Evolutionary conservation across 1,284 basidiomycete genomes (phyloP).

Genomic region (Trichosporon faecale): DNA sequence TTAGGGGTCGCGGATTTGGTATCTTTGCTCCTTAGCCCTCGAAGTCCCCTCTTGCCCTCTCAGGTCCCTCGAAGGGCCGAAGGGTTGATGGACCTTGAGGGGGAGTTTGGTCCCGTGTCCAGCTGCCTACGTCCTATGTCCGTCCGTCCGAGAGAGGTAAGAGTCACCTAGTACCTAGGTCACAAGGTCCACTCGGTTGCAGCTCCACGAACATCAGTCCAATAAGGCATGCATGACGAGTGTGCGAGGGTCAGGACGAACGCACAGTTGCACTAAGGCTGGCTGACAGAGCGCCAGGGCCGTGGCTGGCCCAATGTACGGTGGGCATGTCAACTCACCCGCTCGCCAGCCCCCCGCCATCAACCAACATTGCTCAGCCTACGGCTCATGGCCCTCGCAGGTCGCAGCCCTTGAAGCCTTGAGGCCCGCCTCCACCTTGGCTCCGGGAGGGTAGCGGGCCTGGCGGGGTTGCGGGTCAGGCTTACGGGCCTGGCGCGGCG

Average conservation of each 20-base stretch:
- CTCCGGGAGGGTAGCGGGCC: background rate
- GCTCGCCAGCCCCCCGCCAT: background rate
- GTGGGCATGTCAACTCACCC: background rate
- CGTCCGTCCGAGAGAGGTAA: slow-evolving; percentile 6
- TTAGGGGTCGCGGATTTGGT: slow-evolving; percentile 3
- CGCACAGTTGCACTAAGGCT: background rate
- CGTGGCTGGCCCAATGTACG: background rate
- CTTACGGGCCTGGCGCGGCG: background rate
- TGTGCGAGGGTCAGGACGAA: background rate
- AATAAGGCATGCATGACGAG: background rate
- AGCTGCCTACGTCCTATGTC: background rate
- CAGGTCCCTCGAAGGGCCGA: background rate
- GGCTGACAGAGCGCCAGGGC: background rate
- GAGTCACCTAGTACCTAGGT: background rate
- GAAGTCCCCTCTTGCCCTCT: background rate
- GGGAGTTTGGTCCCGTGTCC: background rate
- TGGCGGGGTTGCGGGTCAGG: background rate
- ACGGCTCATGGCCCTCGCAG: background rate
- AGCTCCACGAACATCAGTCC: too few relatives aligned
- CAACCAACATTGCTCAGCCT: background rate
- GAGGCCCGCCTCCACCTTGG: background rate
- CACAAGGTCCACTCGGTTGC: background rate
- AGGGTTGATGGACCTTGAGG: background rate
- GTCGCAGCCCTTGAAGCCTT: background rate
- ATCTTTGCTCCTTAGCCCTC: background rate